These are phyloP conservation scores for Rhizophora apiculata DNA, from an alignment of 345 rosid species.

Conservation along the genomic window DNA sequence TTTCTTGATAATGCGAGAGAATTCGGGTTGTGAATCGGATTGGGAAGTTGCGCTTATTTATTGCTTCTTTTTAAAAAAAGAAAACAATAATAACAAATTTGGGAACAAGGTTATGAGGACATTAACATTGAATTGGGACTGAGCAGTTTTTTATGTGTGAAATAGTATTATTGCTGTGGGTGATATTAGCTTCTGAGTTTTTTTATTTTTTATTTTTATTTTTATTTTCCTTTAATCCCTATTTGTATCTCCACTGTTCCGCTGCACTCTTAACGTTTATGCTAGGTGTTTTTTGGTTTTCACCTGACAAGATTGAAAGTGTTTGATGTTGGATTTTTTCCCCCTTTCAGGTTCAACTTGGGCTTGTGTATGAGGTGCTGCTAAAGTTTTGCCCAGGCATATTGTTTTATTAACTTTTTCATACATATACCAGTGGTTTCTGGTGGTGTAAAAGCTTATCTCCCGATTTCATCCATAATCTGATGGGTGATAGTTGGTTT, in stretches of 20 bases:
- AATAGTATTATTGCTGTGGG: too few species aligned
- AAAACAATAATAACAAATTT: too few species aligned
- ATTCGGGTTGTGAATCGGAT: not conserved
- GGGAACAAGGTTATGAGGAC: too few species aligned
- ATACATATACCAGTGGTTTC: not conserved
- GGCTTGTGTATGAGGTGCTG: not conserved
- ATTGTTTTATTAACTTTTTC: not conserved
- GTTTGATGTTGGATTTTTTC: not conserved
- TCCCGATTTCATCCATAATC: not conserved
- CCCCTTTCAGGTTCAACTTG: not conserved
- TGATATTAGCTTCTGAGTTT: too few species aligned
- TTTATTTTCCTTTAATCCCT: too few species aligned
- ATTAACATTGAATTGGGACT: too few species aligned
- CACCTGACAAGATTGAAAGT: not conserved
- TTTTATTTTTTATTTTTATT: too few species aligned
- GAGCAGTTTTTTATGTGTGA: too few species aligned
- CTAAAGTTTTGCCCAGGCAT: not conserved
- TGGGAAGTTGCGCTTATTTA: not conserved
- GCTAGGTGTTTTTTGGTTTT: not conserved
- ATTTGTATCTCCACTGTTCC: too few species aligned
- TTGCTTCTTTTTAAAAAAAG: too few species aligned
- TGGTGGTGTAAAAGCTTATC: not conserved
- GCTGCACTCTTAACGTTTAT: not conserved
- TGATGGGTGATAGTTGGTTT: not conserved
- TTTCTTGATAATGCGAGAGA: not conserved